phyloP scores from a whole-genome alignment of 2,329 filamentous ascomycete genomes.

The Alternaria arbusti region DNA sequence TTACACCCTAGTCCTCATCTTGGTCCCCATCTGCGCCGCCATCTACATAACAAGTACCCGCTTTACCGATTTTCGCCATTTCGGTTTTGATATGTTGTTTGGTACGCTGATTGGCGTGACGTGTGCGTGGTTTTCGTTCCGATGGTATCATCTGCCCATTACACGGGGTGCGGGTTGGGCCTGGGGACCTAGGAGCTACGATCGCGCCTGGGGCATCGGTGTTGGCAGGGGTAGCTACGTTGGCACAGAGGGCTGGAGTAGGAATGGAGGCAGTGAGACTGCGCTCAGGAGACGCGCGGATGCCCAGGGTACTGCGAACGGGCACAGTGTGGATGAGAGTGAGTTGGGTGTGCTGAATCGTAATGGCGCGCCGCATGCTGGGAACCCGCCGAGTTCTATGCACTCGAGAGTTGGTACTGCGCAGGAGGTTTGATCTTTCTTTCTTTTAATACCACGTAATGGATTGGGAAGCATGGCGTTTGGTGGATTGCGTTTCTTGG shows the following conservation, averaged over 20 bases:
- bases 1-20: slow-evolving; percentile 73
- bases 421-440: neutral
- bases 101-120: slow-evolving; percentile 80
- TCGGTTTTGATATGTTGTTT: slow-evolving; percentile 89
- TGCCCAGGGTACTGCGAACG: slow-evolving; percentile 2
- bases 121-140: slow-evolving; percentile 76
- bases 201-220: slow-evolving; percentile 80
- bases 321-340: slow-evolving; percentile 7
- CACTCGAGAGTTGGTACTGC: neutral
- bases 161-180: slow-evolving; percentile 83
- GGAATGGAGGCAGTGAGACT: slow-evolving; percentile 16
- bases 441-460: neutral
- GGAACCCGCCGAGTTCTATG: neutral
- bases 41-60: slow-evolving; percentile 85
- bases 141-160: slow-evolving; percentile 85
- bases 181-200: slow-evolving; percentile 78
- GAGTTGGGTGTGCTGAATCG: slow-evolving; percentile 8
- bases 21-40: slow-evolving; percentile 75
- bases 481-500: neutral
- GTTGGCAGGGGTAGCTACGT: slow-evolving; percentile 61
- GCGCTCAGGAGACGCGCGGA: slow-evolving; percentile 6
- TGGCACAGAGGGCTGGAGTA: slow-evolving; percentile 55
- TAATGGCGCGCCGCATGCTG: slow-evolving; percentile 7
- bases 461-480: neutral
- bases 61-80: slow-evolving; percentile 87